These are phyloP conservation scores for Candida berthetii DNA, from an alignment of 805 yeast genomes.

Conservation along the genomic window DNA sequence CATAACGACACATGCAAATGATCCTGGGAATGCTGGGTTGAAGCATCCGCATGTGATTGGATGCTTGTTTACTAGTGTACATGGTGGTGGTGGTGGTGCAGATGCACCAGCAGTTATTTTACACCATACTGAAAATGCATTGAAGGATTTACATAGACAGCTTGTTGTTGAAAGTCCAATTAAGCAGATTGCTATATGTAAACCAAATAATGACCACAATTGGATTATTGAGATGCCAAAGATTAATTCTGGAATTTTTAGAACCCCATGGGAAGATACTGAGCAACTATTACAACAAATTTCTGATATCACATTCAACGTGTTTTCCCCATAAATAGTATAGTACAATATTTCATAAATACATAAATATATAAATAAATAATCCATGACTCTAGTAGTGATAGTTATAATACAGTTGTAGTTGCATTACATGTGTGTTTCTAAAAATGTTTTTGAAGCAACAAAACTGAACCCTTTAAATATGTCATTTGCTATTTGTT, in stretches of 20 bases:
- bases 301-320: constrained; percentile 29
- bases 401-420: background rate
- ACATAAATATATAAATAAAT: background rate
- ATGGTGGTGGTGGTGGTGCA: constrained; percentile 44
- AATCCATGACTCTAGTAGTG: too few relatives aligned
- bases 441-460: constrained; percentile 32
- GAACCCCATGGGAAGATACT: constrained; percentile 73
- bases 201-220: constrained; percentile 5
- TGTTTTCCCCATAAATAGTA: constrained; percentile 28
- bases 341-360: constrained; percentile 7
- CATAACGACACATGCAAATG: constrained; percentile 26
- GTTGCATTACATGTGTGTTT: constrained; percentile 15
- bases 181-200: background rate
- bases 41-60: constrained; percentile 30
- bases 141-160: constrained; percentile 39
- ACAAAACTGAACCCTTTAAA: constrained; percentile 40
- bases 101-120: constrained; percentile 43
- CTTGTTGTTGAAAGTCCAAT: constrained; percentile 10
- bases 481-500: constrained; percentile 8
- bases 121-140: constrained; percentile 41
- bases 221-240: constrained; percentile 56
- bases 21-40: constrained; percentile 24
- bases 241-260: constrained; percentile 77
- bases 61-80: constrained; percentile 68
- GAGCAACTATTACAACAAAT: constrained; percentile 39